Evolutionary conservation across 345 rosid genomes (phyloP).

Genomic region (Hypericum perforatum): DNA sequence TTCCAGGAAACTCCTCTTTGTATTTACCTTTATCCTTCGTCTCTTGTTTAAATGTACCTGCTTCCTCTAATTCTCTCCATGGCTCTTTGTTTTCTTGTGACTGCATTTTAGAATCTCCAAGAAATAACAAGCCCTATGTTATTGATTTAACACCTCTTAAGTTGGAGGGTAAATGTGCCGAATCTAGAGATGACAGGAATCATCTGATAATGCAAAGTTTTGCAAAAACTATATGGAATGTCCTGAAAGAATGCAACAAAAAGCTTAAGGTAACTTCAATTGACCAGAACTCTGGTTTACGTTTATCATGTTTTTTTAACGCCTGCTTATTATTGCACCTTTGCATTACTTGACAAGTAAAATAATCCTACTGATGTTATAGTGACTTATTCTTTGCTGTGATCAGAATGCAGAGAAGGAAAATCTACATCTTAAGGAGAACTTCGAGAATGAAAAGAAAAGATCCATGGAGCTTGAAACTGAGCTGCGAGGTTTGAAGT

Average conservation of each 20-base stretch:
- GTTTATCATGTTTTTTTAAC: too few relatives aligned
- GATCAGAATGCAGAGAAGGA: constrained; percentile 61
- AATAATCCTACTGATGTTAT: too few relatives aligned
- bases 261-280: constrained; percentile 49
- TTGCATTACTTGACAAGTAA: too few relatives aligned
- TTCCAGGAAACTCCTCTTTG: too few relatives aligned
- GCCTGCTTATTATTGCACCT: too few relatives aligned
- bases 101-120: constrained; percentile 18
- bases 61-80: not conserved
- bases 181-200: constrained; percentile 31
- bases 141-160: constrained; percentile 10
- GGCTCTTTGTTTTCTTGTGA: constrained; percentile 5
- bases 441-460: constrained; percentile 38
- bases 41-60: not conserved
- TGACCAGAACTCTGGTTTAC: too few relatives aligned
- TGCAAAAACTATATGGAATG: constrained; percentile 67
- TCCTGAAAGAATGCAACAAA: constrained; percentile 61
- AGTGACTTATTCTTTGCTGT: not conserved
- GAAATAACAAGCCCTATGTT: constrained; percentile 14
- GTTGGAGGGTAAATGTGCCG: constrained; percentile 16
- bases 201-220: constrained; percentile 47
- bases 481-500: constrained; percentile 38
- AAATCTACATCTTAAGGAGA: constrained; percentile 37
- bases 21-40: not conserved
- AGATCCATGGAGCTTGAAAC: constrained; percentile 42